phyloP scores from a whole-genome alignment of 2,329 filamentous ascomycete species.

The Furcasterigmium furcatum region DNA sequence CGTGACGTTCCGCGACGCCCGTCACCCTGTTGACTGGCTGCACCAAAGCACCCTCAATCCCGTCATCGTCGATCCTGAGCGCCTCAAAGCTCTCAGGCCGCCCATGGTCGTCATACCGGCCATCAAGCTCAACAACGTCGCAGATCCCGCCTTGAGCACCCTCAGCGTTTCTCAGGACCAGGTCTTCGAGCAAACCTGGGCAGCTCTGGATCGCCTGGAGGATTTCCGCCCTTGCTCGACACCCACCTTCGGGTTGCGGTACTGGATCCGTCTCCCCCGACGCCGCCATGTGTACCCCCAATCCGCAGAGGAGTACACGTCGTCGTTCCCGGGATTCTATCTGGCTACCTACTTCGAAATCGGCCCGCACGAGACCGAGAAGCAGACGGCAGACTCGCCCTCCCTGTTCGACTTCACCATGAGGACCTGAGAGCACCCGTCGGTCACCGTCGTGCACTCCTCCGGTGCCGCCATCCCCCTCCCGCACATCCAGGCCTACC shows the following conservation, averaged over 20 bases:
- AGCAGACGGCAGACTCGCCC: too few species aligned
- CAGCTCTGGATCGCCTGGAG: too few species aligned
- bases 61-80: background rate
- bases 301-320: too few species aligned
- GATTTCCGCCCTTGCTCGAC: too few species aligned
- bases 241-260: background rate
- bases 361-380: too few species aligned
- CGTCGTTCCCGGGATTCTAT: too few species aligned
- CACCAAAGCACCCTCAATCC: background rate
- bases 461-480: background rate
- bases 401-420: too few species aligned
- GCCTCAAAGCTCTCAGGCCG: background rate
- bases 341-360: too few species aligned
- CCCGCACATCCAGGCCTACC: background rate
- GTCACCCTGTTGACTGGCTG: background rate
- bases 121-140: background rate
- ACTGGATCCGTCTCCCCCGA: background rate
- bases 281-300: background rate
- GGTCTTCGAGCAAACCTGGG: background rate
- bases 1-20: background rate
- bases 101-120: background rate
- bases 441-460: background rate
- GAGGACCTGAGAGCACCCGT: too few species aligned
- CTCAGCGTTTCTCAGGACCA: background rate
- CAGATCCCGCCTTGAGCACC: background rate